A percentile compares a stretch with the other conserved stretches of the same genome.
These are phyloP conservation scores for Phytophthora melonis DNA, from an alignment of 352 stramenopile genomes.

Conservation along the genomic window DNA sequence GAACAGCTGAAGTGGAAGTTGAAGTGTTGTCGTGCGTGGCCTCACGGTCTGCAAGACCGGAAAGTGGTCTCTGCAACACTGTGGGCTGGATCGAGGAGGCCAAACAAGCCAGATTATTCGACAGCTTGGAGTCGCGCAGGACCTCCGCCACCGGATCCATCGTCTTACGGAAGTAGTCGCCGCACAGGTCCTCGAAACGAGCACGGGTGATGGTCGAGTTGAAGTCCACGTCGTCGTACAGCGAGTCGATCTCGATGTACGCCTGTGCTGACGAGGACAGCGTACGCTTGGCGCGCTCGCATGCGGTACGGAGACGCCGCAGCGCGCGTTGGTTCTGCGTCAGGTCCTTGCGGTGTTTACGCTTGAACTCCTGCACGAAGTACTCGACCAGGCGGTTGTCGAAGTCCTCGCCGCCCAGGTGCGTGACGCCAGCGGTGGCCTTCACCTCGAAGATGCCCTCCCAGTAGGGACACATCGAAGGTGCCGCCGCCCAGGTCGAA, in stretches of 20 bases:
- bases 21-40: neutral
- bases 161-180: slow-evolving; percentile 93
- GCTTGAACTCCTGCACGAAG: slow-evolving; percentile 95
- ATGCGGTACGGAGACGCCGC: slow-evolving; percentile 93
- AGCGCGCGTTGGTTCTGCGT: slow-evolving; percentile 54
- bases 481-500: slow-evolving; percentile 96
- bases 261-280: slow-evolving; percentile 93
- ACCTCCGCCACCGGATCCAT: slow-evolving; percentile 92
- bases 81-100: no score
- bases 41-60: no score
- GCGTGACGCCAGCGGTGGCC: slow-evolving; percentile 95
- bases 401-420: slow-evolving; percentile 95
- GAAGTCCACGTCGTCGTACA: slow-evolving; percentile 94
- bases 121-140: slow-evolving; percentile 91
- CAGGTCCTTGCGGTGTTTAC: slow-evolving; percentile 90
- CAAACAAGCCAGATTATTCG: no score
- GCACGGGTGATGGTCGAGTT: slow-evolving; percentile 93
- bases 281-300: slow-evolving; percentile 95
- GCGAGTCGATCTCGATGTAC: slow-evolving; percentile 95
- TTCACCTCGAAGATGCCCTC: slow-evolving; percentile 98
- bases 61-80: no score
- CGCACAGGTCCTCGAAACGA: slow-evolving; percentile 92
- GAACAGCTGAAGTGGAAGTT: neutral
- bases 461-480: slow-evolving; percentile 94
- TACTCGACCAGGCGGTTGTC: slow-evolving; percentile 96